Evolutionary conservation across 768 basidiomycete genomes (phyloP).

Genomic region (Suillus subaureus): DNA sequence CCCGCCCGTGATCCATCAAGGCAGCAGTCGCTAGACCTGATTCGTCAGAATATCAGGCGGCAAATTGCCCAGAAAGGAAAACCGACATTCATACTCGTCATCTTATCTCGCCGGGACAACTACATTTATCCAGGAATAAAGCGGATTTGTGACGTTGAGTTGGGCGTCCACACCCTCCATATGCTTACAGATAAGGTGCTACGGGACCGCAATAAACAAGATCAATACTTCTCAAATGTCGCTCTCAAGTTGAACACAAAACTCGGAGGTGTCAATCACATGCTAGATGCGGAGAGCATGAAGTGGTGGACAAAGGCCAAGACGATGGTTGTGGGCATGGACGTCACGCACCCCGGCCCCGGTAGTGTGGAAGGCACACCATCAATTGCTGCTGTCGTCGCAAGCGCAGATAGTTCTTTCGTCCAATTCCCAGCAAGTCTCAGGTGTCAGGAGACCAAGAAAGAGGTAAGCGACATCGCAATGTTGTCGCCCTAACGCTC

Average conservation of each 20-base stretch:
- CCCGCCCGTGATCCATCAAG: slow-evolving; percentile 37
- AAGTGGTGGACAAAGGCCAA: slow-evolving; percentile 63
- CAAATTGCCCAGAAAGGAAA: slow-evolving; percentile 32
- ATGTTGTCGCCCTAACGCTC: not conserved
- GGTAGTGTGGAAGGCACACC: slow-evolving; percentile 70
- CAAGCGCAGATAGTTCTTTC: slow-evolving; percentile 67
- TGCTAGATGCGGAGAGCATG: slow-evolving; percentile 59
- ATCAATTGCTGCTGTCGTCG: slow-evolving; percentile 83
- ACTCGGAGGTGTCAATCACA: slow-evolving; percentile 81
- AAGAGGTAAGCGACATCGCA: slow-evolving; percentile 24
- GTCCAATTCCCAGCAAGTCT: slow-evolving; percentile 80
- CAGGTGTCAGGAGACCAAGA: slow-evolving; percentile 53
- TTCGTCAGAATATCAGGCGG: slow-evolving; percentile 43
- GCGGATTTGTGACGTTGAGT: slow-evolving; percentile 68
- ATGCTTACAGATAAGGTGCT: slow-evolving; percentile 69
- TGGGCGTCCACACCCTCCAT: slow-evolving; percentile 79
- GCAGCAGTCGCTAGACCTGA: slow-evolving; percentile 38
- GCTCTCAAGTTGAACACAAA: slow-evolving; percentile 84
- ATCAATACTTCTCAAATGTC: slow-evolving; percentile 83
- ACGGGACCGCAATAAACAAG: slow-evolving; percentile 54
- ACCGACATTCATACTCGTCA: slow-evolving; percentile 69
- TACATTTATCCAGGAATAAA: slow-evolving; percentile 83
- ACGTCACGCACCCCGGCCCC: slow-evolving; percentile 81
- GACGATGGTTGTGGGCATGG: slow-evolving; percentile 87
- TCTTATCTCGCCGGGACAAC: slow-evolving; percentile 69